Base-by-base conservation (phyloP, 2,329 filamentous ascomycete genomes). In the Hypoxylon sp. region DNA sequence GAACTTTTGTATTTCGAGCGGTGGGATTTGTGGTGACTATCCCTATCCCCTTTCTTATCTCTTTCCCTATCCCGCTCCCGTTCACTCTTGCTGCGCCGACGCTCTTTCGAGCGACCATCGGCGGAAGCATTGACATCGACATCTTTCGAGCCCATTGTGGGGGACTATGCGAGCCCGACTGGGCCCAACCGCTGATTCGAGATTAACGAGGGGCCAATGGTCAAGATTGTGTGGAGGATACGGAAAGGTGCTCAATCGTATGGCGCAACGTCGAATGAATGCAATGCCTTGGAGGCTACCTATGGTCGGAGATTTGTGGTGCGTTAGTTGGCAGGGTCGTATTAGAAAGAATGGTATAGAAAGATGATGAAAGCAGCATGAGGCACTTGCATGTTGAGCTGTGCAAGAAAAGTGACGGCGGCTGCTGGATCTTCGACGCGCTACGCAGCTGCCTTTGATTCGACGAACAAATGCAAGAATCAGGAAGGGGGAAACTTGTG, bases 401-500 rank as follows among this genome's bases (percentile, higher is more conserved):
- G 58, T 69, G 59, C 56, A 57, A 44, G 50, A 56, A 63, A 67
- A 70, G 61, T 59, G 70, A 71, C 53, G 73, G 75, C 74, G 74
- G 75, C 63, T 75, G 72, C 71, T 74, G 70, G 73, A 72, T 64
- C 63, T 72, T 61, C 67, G 65, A 70, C 54, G 70, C 72, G 75
- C 76, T 77, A 78, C 77, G 75, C 75, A 76, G 71, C 74, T 58
- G 65, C 56, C 62, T 73, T 48, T 76, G 75, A 78, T 78, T 78
- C 70, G 77, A 72, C 63, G 46, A 63, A 47, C 29, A 37, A 14
- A 55, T 57, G 51, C 48, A 63, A 29, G 35, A 57, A 63, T 60
- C 50, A 56, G 50, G 22, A 54, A 52, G 31, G 48, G 37, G 22
- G 50, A 31, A 53, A 44, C 29, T 48, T 37, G 24, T 51, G 39